phyloP scores from a whole-genome alignment of 768 basidiomycete genomes.

The Lentinula aciculospora region DNA sequence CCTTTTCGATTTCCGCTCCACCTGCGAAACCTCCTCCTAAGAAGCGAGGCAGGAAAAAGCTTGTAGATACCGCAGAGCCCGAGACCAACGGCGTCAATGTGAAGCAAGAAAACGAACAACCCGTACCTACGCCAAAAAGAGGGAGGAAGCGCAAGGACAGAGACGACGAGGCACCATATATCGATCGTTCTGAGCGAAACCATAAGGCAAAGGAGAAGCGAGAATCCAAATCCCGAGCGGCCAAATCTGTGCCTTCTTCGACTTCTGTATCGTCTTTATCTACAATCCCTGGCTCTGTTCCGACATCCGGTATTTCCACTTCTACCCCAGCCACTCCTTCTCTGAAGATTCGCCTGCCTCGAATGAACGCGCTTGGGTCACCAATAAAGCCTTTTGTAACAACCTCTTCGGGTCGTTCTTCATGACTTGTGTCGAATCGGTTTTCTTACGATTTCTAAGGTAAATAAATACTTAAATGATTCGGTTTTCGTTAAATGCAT shows the following conservation, averaged over 20 bases:
- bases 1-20: conserved; percentile 15
- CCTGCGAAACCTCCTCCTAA: conserved; percentile 10
- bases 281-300: neutral
- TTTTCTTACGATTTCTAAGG: neutral
- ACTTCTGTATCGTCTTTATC: conserved; percentile 15
- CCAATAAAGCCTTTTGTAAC: neutral
- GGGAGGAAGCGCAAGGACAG: conserved; percentile 30
- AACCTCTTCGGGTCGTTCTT: neutral
- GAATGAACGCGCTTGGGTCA: conserved; percentile 28
- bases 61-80: neutral
- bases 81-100: conserved; percentile 12
- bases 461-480: neutral
- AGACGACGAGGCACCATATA: conserved; percentile 30
- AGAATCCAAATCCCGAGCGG: conserved; percentile 15
- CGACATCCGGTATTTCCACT: neutral
- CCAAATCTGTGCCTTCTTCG: conserved; percentile 18
- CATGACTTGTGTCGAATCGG: neutral
- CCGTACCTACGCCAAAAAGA: conserved; percentile 13
- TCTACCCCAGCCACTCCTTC: conserved; percentile 28
- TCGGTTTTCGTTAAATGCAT: neutral
- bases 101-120: conserved; percentile 17
- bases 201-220: conserved; percentile 11
- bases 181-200: conserved; percentile 10
- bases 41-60: conserved; percentile 1
- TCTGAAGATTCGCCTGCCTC: conserved; percentile 51